Evolutionary conservation across 2,329 filamentous ascomycete species (phyloP), one percentile per base, ranked within the genome.

Genomic region (Talaromyces sp.): DNA sequence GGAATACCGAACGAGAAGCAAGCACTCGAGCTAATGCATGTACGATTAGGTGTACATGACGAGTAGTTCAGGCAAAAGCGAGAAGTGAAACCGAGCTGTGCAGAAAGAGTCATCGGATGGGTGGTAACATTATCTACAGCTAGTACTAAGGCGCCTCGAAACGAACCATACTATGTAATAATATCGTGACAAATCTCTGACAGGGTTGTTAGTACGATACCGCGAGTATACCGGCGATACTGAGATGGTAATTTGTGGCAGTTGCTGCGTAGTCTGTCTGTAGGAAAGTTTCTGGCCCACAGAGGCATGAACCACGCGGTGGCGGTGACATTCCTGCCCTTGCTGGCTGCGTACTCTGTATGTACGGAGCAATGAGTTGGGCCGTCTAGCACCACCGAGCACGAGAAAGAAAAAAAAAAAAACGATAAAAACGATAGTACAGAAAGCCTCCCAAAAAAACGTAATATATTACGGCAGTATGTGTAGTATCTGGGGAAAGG

Each of bases 1-100:
- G 49, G 61, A 63, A 63, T 63, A 39, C 61, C 61, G 61, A 62
- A 56, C n/a, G 50, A 43, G 61, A 57, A 11, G 41, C 41, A 43
- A 9, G 17, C 13, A 27, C 22, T 49, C 11, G 45, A 49, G 25
- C 49, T 62, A 62, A 62, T 62, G 49, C 49, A 54, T 62, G 60
- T 62, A 19, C 35, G 19, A 58, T 39, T 27, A 19, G 35, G 37
- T 39, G 22, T 41, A 39, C 19, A 43, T 41, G 56, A 27, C 31
- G 37, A 41, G 13, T 31, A 31, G 27, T 7, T 31, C 10, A 37
- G 35, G 35, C 9, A 37, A 37, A 37, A 31, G 27, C 4, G 27
- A 31, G 27, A 31, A 31, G 3, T 5, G 7, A 54, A 35, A 35
- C 22, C 47, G 47, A 31, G 22, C 25, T 31, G 47, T 50, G 27